A percentile compares a stretch with the other conserved stretches of the same genome.
Conservation (phyloP, 2,329 filamentous ascomycete genomes). For the Penicillium sp. region DNA sequence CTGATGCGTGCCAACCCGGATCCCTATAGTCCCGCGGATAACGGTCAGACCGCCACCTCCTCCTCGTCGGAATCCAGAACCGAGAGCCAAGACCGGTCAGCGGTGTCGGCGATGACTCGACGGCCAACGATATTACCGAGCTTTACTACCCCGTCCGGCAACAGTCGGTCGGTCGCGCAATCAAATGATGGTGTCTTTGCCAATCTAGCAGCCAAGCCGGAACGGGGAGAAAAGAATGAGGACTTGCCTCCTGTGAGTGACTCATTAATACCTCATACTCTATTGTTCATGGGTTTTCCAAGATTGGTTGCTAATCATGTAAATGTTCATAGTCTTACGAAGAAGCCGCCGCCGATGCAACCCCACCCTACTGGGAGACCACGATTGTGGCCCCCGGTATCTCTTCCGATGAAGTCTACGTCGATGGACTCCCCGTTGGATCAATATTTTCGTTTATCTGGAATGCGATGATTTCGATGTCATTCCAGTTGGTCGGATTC, state of each 20-base stretch:
- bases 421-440: slow-evolving; percentile 89
- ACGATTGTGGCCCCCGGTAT: slow-evolving; percentile 93
- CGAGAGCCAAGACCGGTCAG: slow-evolving; percentile 19
- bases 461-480: slow-evolving; percentile 93
- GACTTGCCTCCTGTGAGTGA: slow-evolving; percentile 85
- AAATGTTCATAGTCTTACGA: slow-evolving; percentile 74
- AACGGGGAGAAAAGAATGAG: slow-evolving; percentile 76
- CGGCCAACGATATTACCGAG: slow-evolving; percentile 56
- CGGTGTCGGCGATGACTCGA: slow-evolving; percentile 39
- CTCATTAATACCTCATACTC: background rate
- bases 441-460: slow-evolving; percentile 78
- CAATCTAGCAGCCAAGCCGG: slow-evolving; percentile 88
- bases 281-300: background rate
- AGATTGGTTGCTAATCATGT: slow-evolving; percentile 11
- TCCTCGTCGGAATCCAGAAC: slow-evolving; percentile 29
- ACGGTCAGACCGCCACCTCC: slow-evolving; percentile 22
- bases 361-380: slow-evolving; percentile 98
- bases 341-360: slow-evolving; percentile 93
- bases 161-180: slow-evolving; percentile 63
- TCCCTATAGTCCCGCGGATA: slow-evolving; percentile 30
- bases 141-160: slow-evolving; percentile 44
- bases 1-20: slow-evolving; percentile 69
- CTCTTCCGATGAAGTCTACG: slow-evolving; percentile 91
- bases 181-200: slow-evolving; percentile 94
- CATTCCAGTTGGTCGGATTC: slow-evolving; percentile 95